A percentile compares a stretch with the other conserved stretches of the same genome.
Conservation (phyloP, 83 land plant species). For the Picea engelmannii region DNA sequence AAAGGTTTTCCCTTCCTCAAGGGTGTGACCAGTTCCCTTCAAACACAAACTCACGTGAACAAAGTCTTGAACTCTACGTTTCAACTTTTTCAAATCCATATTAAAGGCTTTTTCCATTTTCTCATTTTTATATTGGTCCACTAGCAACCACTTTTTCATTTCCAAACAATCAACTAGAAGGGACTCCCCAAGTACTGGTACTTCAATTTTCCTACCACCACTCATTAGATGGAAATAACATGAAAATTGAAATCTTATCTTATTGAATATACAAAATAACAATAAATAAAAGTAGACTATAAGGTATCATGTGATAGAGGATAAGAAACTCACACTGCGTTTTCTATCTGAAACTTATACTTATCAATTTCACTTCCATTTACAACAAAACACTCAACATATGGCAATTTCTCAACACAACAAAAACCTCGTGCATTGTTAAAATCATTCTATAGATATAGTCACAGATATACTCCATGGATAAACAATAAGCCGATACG, state of each 20-base stretch:
- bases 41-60: constrained; percentile 93
- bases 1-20: constrained; percentile 73
- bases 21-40: constrained; percentile 87
- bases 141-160: constrained; percentile 57
- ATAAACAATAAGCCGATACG: not conserved
- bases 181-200: constrained; percentile 83
- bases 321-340: constrained; percentile 47
- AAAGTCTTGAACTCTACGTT: constrained; percentile 90
- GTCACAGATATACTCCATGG: not conserved
- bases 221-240: too few species aligned
- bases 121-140: constrained; percentile 68
- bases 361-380: constrained; percentile 45
- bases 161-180: constrained; percentile 71
- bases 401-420: constrained; percentile 26
- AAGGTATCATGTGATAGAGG: not conserved
- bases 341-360: constrained; percentile 44
- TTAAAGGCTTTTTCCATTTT: constrained; percentile 46
- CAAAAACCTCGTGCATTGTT: not conserved
- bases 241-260: too few species aligned
- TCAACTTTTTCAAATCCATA: constrained; percentile 25
- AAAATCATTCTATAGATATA: not conserved
- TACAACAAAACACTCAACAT: constrained; percentile 71
- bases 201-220: constrained; percentile 62
- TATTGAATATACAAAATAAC: not conserved
- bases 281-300: not conserved